Evolutionary conservation across 768 basidiomycete genomes (phyloP).

Genomic region (Pleurotus tuoliensis): DNA sequence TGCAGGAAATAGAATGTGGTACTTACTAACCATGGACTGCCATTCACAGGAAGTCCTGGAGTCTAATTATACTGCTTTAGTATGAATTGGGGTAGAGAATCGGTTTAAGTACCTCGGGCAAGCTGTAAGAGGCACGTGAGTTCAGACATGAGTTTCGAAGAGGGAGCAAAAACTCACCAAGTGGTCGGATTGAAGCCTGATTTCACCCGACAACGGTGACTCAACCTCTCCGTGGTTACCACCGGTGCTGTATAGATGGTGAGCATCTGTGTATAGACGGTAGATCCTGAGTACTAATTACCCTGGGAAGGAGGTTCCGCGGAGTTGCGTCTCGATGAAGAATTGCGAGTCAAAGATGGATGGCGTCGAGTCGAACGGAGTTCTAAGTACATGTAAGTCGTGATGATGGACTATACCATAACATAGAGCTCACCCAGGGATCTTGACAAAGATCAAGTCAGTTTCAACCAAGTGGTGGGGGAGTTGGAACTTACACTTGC

Average conservation of each 20-base stretch:
- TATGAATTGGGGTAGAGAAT: neutral
- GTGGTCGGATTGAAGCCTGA: conserved; percentile 16
- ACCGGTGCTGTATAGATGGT: conserved; percentile 1
- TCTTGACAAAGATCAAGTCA: neutral
- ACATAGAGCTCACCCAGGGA: neutral
- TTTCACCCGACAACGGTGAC: conserved; percentile 14
- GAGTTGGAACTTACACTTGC: conserved; percentile 9
- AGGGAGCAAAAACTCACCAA: conserved; percentile 4
- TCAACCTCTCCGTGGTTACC: conserved; percentile 12
- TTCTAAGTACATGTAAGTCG: conserved; percentile 12
- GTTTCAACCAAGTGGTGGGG: no score
- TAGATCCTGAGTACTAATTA: conserved; percentile 11
- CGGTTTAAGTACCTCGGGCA: conserved; percentile 7
- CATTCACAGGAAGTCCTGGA: conserved; percentile 42
- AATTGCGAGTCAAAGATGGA: conserved; percentile 40
- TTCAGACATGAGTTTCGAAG: neutral
- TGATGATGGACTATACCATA: no score
- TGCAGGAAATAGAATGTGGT: neutral
- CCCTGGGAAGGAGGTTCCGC: conserved; percentile 39
- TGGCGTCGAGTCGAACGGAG: conserved; percentile 46
- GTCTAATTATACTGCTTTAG: conserved; percentile 21
- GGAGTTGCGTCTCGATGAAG: conserved; percentile 41
- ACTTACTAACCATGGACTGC: conserved; percentile 38
- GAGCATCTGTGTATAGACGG: neutral
- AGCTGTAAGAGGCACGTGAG: conserved; percentile 6